Base-by-base conservation (phyloP, 306 rosid genomes). In the Vigna reflexopilosa region DNA sequence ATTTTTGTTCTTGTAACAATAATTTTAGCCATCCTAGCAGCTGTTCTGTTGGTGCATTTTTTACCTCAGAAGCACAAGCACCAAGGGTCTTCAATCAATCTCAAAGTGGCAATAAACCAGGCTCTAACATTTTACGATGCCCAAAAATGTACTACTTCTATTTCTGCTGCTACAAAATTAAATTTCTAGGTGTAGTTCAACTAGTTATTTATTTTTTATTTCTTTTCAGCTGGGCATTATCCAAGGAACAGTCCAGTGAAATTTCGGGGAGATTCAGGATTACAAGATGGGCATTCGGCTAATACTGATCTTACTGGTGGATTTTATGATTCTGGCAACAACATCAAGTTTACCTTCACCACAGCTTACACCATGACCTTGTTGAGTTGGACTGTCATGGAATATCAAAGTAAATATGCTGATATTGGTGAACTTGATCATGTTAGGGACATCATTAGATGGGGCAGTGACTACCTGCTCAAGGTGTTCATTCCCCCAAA, bases 241-340 rank as follows among this genome's bases (percentile, higher is more conserved):
- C 96, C 94, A 0, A 82, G 68, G 67, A 79, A 80, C 44, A 86
- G 94, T 80, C 72, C 89, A 2, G 86, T 94, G 28, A 89, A 85
- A 69, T 91, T 89, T 83, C 85, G 96, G 3, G 94, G 90, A 50
- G 90, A 90, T 55, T 94, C 97, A 0, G 96, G 93, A 85, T 77
- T 90, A 76, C 24, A 79, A 15, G 97, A 94, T 83, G 97, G 97
- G 72, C 67, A 71, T 34, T 76, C 62, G 14, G 71, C 70, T 49
- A 65, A 69, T 42, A 38, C 67, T 58, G 67, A 83, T 76, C 96
- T 91, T 67, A 67, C 55, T 63, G 96, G 97, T n/a, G 97, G 98
- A 72, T 93, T 89, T 82, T 90, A 94, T 81, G 98, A 94, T 84
- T 91, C 98, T 75, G 97, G 96, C 22, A 94, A 90, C 84, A 87